These are phyloP conservation scores for Phytophthora fragariae DNA, from an alignment of 352 stramenopile species.

Conservation along the genomic window DNA sequence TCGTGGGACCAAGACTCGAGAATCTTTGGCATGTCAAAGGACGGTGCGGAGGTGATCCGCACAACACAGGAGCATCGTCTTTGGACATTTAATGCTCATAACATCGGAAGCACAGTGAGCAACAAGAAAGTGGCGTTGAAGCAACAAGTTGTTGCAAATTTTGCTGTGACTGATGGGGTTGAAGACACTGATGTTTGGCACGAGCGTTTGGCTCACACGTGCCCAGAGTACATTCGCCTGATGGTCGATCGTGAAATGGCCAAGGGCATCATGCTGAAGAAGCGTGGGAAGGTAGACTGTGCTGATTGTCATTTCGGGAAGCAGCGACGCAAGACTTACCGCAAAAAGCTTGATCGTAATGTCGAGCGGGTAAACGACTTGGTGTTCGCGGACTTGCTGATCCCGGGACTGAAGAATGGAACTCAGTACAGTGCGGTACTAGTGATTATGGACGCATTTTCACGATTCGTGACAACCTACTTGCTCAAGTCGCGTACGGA, in stretches of 20 bases:
- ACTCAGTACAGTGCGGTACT: neutral
- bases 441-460: neutral
- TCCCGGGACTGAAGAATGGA: slow-evolving; percentile 3
- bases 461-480: neutral
- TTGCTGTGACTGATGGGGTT: neutral
- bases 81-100: neutral
- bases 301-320: neutral
- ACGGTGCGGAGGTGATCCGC: neutral
- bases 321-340: slow-evolving; percentile 1
- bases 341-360: neutral
- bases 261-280: slow-evolving; percentile 2
- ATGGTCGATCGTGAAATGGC: neutral
- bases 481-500: neutral
- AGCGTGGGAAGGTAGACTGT: neutral
- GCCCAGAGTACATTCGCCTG: neutral
- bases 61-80: neutral
- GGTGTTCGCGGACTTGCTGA: slow-evolving; percentile 8
- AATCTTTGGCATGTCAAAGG: neutral
- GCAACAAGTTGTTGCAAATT: neutral
- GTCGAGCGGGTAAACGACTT: slow-evolving; percentile 4
- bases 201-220: neutral
- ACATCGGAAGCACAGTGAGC: neutral
- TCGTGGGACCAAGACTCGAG: neutral
- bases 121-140: neutral
- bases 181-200: neutral